Conservation (phyloP, 116 monocot genomes). For the Thalassia testudinum region DNA sequence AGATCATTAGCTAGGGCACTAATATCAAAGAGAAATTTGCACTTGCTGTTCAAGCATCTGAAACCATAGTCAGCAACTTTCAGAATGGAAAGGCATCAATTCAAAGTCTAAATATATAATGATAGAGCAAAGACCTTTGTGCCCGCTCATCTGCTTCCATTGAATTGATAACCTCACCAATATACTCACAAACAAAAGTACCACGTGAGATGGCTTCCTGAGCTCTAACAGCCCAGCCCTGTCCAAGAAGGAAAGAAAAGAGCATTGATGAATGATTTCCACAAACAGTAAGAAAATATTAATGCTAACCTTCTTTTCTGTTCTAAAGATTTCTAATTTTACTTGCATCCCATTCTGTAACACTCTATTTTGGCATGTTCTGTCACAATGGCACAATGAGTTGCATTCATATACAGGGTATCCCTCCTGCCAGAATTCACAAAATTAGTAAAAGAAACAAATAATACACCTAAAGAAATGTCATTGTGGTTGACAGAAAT, state of each 20-base stretch:
- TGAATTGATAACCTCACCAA: slow-evolving; percentile 60
- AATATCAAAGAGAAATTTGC: slow-evolving; percentile 68
- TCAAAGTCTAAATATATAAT: neutral
- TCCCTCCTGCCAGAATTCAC: slow-evolving; percentile 41
- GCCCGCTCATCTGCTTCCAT: slow-evolving; percentile 23
- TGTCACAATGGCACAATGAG: slow-evolving; percentile 62
- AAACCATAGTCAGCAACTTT: neutral
- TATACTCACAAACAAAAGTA: slow-evolving; percentile 85
- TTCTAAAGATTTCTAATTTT: slow-evolving; percentile 82
- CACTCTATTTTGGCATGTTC: slow-evolving; percentile 73
- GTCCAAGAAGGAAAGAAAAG: neutral
- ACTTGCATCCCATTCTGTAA: slow-evolving; percentile 79
- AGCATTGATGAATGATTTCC: neutral
- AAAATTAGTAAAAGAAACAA: neutral
- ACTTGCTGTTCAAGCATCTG: slow-evolving; percentile 32
- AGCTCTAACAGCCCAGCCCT: slow-evolving; percentile 94
- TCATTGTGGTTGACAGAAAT: too few species aligned
- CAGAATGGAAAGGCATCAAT: too few species aligned
- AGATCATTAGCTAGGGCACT: slow-evolving; percentile 38
- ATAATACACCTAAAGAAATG: too few species aligned
- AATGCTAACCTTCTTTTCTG: slow-evolving; percentile 57
- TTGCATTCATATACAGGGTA: slow-evolving; percentile 88
- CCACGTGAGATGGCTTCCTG: slow-evolving; percentile 65
- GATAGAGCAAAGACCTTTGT: slow-evolving; percentile 26
- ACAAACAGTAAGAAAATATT: neutral